Percentiles rank a stretch among this genome's conserved stretches.
These are phyloP conservation scores for Zoysia pacifica DNA, from an alignment of 176 grass and related monocot species.

Conservation along the genomic window DNA sequence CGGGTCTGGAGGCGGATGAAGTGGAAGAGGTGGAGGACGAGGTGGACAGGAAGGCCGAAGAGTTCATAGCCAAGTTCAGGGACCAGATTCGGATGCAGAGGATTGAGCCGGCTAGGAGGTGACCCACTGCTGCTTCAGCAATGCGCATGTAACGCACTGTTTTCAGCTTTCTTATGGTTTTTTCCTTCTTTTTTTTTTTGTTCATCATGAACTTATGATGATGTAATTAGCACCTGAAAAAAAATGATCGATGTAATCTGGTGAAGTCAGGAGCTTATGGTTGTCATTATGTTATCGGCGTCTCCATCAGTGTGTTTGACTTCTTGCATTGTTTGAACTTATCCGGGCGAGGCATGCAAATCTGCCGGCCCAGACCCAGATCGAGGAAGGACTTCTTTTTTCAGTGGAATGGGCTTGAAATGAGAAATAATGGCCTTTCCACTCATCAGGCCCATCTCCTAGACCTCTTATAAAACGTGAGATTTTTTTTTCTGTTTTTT, in stretches of 20 bases:
- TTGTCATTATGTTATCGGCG: not conserved
- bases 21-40: slow-evolving; percentile 57
- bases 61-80: slow-evolving; percentile 96
- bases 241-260: not conserved
- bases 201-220: not conserved
- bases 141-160: not conserved
- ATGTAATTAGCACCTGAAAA: not conserved
- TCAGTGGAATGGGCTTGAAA: not conserved
- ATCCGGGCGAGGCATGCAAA: not conserved
- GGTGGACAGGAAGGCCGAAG: slow-evolving; percentile 91
- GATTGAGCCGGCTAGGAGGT: slow-evolving; percentile 32
- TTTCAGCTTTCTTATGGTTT: not conserved
- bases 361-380: no score
- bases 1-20: slow-evolving; percentile 19
- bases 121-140: not conserved
- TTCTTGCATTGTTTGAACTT: not conserved
- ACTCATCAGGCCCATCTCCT: not conserved
- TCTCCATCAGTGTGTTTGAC: not conserved
- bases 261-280: not conserved
- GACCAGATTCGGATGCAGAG: slow-evolving; percentile 90
- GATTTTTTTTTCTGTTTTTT: no score
- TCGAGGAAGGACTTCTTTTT: not conserved
- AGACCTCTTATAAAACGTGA: not conserved
- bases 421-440: not conserved
- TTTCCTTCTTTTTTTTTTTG: not conserved